Conservation (phyloP, 441 rosid species). For the Lepidium campestre region DNA sequence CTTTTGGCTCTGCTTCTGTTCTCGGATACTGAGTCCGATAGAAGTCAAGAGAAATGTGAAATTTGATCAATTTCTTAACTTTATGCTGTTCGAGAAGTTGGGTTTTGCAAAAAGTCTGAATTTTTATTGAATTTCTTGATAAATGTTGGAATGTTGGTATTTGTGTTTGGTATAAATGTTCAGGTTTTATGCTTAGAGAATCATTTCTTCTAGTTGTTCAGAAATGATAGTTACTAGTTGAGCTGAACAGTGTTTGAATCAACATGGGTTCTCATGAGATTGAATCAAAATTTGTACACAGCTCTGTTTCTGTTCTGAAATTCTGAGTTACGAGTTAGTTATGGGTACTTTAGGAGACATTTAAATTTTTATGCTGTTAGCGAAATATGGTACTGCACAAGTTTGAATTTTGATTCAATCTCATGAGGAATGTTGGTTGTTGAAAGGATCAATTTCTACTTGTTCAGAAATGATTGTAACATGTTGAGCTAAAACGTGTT, state of each 20-base stretch:
- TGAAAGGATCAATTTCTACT: background rate
- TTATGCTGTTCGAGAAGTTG: background rate
- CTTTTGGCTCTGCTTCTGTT: background rate
- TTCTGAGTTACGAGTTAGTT: background rate
- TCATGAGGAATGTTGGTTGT: background rate
- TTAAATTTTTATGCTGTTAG: background rate
- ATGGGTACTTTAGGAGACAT: background rate
- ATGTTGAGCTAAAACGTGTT: background rate
- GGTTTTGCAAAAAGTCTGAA: background rate
- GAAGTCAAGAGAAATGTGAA: background rate
- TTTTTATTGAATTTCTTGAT: background rate
- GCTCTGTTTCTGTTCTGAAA: background rate
- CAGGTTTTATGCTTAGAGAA: background rate
- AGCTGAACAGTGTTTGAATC: slow-evolving; percentile 1
- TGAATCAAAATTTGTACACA: background rate
- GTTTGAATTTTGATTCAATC: background rate
- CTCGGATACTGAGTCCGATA: background rate
- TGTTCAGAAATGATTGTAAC: too few relatives aligned
- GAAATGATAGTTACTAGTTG: background rate
- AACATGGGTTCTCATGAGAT: background rate
- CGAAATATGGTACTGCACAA: background rate
- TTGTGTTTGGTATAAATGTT: background rate
- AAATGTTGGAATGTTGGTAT: background rate
- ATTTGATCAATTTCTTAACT: background rate
- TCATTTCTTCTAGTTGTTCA: too few relatives aligned